Evolutionary conservation across 805 yeast species (phyloP).

Genomic region (Diddensiella transvaalensis): DNA sequence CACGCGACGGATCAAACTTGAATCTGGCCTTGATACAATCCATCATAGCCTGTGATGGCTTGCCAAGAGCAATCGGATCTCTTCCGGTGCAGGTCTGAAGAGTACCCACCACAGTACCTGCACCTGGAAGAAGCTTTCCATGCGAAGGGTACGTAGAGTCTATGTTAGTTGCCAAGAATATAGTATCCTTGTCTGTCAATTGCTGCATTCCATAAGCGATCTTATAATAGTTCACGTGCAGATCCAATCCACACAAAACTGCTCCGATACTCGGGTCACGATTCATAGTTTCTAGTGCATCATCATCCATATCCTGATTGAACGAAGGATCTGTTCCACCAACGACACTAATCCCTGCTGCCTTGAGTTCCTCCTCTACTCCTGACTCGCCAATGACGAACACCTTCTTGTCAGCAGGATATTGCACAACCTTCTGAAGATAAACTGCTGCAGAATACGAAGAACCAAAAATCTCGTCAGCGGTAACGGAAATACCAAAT

Average conservation of each 20-base stretch:
- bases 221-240: constrained; percentile 74
- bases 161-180: constrained; percentile 88
- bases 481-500: constrained; percentile 43
- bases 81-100: constrained; percentile 75
- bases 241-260: constrained; percentile 85
- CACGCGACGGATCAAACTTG: constrained; percentile 48
- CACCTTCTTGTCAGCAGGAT: constrained; percentile 73
- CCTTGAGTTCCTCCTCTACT: constrained; percentile 70
- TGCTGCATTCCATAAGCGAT: constrained; percentile 80
- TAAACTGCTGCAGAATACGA: constrained; percentile 91
- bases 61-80: constrained; percentile 86
- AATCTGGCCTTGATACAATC: constrained; percentile 73
- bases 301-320: constrained; percentile 44
- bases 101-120: constrained; percentile 84
- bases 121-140: constrained; percentile 87
- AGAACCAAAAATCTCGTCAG: constrained; percentile 82
- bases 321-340: constrained; percentile 81
- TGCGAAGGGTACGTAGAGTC: constrained; percentile 93
- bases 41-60: constrained; percentile 88
- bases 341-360: constrained; percentile 66
- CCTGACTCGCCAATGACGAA: constrained; percentile 91
- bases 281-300: constrained; percentile 34
- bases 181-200: constrained; percentile 49
- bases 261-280: constrained; percentile 76
- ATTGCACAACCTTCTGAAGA: constrained; percentile 66